Percentiles rank a stretch among this genome's conserved stretches.
These are phyloP conservation scores for Mortierella polycephala DNA, from an alignment of 371 early-diverging fungal species.

Conservation along the genomic window DNA sequence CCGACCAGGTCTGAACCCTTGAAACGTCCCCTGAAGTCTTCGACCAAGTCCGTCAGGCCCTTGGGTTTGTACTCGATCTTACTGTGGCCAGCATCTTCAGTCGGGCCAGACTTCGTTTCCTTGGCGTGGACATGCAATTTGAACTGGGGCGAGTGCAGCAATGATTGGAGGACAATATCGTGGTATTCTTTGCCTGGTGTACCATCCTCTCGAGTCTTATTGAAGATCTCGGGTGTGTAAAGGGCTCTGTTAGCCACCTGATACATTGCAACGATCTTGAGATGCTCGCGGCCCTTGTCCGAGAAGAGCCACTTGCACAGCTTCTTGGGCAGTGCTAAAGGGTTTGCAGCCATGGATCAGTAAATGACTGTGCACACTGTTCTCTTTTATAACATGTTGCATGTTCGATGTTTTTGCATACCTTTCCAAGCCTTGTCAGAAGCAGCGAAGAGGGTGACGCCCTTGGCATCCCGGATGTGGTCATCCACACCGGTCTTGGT, in stretches of 20 bases:
- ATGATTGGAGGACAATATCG: slow-evolving; percentile 24
- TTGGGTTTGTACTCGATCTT: slow-evolving; percentile 12
- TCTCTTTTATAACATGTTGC: not conserved
- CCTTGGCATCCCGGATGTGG: slow-evolving; percentile 32
- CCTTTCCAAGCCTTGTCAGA: slow-evolving; percentile 45
- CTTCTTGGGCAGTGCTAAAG: slow-evolving; percentile 28
- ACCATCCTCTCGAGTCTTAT: slow-evolving; percentile 23
- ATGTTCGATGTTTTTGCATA: not conserved
- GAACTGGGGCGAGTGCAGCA: slow-evolving; percentile 31
- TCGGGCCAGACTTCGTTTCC: not conserved
- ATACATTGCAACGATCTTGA: slow-evolving; percentile 44
- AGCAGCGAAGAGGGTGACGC: slow-evolving; percentile 39
- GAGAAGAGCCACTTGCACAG: slow-evolving; percentile 36
- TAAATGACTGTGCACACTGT: not conserved
- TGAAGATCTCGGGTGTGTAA: slow-evolving; percentile 45
- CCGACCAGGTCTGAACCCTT: not conserved
- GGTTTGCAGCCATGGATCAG: not conserved
- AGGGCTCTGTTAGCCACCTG: slow-evolving; percentile 25
- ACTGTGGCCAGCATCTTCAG: not conserved
- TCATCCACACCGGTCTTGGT: slow-evolving; percentile 22
- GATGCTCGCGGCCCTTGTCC: slow-evolving; percentile 33
- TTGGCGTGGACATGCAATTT: slow-evolving; percentile 25
- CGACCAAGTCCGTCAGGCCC: slow-evolving; percentile 15
- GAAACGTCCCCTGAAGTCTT: slow-evolving; percentile 5
- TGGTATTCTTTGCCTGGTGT: slow-evolving; percentile 10